These are phyloP conservation scores for Termitomyces sp. DNA, from an alignment of 1,284 basidiomycete genomes.

Conservation along the genomic window DNA sequence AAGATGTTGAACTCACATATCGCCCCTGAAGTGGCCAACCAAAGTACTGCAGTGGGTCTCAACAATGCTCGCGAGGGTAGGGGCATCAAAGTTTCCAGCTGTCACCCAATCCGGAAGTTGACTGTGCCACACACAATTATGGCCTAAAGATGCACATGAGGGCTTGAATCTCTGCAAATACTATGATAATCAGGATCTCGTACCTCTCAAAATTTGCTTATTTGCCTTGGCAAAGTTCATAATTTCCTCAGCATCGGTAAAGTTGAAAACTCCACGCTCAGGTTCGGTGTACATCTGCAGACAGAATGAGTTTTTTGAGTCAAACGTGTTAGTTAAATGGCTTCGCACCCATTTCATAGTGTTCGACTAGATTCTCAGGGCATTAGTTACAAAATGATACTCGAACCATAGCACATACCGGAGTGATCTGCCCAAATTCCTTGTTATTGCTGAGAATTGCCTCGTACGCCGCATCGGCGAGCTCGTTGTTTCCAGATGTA, in stretches of 20 bases:
- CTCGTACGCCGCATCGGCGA: constrained; percentile 18
- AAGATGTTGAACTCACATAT: constrained; percentile 33
- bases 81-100: constrained; percentile 34
- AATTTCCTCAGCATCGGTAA: background rate
- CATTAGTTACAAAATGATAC: background rate
- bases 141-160: constrained; percentile 23
- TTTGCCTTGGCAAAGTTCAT: background rate
- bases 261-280: constrained; percentile 4
- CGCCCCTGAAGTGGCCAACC: constrained; percentile 43
- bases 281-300: constrained; percentile 2
- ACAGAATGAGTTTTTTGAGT: background rate
- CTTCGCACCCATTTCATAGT: constrained; percentile 14
- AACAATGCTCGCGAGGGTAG: constrained; percentile 39
- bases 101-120: constrained; percentile 50
- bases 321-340: background rate
- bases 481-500: constrained; percentile 17
- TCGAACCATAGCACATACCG: background rate
- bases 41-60: constrained; percentile 41
- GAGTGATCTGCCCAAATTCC: constrained; percentile 14
- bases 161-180: background rate
- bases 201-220: constrained; percentile 3
- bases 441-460: constrained; percentile 11
- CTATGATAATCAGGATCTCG: background rate
- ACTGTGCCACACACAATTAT: constrained; percentile 53
- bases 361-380: constrained; percentile 4